Conservation (phyloP, 345 rosid species). For the Murraya paniculata region DNA sequence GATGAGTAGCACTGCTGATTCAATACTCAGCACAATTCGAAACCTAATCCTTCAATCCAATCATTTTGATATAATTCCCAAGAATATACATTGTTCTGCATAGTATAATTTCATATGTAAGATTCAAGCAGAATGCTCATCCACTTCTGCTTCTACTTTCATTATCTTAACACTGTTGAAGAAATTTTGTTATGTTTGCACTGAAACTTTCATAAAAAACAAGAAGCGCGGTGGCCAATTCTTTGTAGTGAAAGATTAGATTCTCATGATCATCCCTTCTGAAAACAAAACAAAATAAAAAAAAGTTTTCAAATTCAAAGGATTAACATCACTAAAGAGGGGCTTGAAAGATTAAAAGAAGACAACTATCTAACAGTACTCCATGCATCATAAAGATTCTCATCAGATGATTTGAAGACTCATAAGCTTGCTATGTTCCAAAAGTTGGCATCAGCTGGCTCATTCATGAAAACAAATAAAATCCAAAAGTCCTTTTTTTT, state of each 20-base stretch:
- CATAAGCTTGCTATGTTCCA: not conserved
- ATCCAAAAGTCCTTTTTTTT: not conserved
- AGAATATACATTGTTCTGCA: constrained; percentile 21
- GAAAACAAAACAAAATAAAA: not conserved
- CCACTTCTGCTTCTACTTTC: constrained; percentile 9
- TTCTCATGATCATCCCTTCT: constrained; percentile 7
- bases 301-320: constrained; percentile 18
- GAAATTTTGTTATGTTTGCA: not conserved
- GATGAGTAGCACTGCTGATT: too few species aligned
- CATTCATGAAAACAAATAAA: not conserved
- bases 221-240: constrained; percentile 13
- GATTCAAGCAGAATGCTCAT: constrained; percentile 12
- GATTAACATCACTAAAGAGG: not conserved
- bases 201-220: constrained; percentile 26
- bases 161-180: constrained; percentile 23
- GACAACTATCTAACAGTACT: not conserved
- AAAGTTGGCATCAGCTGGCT: not conserved
- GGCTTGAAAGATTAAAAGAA: not conserved
- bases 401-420: not conserved
- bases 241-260: constrained; percentile 1
- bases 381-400: not conserved
- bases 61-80: constrained; percentile 19
- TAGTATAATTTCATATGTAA: not conserved
- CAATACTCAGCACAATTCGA: too few species aligned
- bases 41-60: not conserved